Conservation (phyloP, 1,139 yeast genomes). For the Pichia sp. region DNA sequence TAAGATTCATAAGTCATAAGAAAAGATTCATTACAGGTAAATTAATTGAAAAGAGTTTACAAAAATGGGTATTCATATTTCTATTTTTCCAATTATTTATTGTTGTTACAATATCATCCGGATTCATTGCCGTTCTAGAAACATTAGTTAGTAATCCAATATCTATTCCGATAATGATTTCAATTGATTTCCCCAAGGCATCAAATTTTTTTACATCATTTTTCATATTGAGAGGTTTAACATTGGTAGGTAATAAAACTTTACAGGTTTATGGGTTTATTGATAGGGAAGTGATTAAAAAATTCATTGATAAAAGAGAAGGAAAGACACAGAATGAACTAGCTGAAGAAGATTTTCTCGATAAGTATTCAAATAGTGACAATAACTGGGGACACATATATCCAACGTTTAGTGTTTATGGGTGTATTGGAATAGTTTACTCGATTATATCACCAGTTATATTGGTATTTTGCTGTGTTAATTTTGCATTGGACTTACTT, state of each 20-base stretch:
- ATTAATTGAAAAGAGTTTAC: conserved; percentile 53
- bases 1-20: conserved; percentile 42
- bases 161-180: conserved; percentile 63
- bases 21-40: conserved; percentile 52
- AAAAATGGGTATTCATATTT: conserved; percentile 62
- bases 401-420: conserved; percentile 70
- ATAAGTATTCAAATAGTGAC: conserved; percentile 22
- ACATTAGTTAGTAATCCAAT: conserved; percentile 64
- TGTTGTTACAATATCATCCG: conserved; percentile 79
- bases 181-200: conserved; percentile 71
- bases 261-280: conserved; percentile 48
- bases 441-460: conserved; percentile 75
- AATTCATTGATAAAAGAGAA: neutral
- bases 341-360: conserved; percentile 34
- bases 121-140: conserved; percentile 60
- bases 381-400: conserved; percentile 69
- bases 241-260: conserved; percentile 64
- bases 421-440: conserved; percentile 70
- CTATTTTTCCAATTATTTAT: conserved; percentile 74
- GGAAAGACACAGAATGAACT: conserved; percentile 54
- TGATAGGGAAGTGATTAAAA: conserved; percentile 32
- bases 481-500: conserved; percentile 46
- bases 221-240: conserved; percentile 62
- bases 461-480: conserved; percentile 51
- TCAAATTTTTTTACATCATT: conserved; percentile 76